Conservation (phyloP, 2,329 filamentous ascomycete species). For the Pseudofabraea citricarpa region DNA sequence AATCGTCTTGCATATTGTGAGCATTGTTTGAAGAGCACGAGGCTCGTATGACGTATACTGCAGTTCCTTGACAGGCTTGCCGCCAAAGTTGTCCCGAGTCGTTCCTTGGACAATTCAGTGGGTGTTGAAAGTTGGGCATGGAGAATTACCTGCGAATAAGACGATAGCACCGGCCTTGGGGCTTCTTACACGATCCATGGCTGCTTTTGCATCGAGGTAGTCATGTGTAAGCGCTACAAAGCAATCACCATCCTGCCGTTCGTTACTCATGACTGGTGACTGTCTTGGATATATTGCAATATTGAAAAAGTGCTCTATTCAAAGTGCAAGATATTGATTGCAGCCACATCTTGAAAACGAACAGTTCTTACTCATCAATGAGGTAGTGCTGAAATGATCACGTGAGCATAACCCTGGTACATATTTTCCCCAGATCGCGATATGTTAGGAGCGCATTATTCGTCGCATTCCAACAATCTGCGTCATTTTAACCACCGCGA, state of each 20-base stretch:
- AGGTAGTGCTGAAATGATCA: too few relatives aligned
- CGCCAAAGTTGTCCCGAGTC: slow-evolving; percentile 69
- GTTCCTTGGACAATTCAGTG: slow-evolving; percentile 48
- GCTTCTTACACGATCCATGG: slow-evolving; percentile 65
- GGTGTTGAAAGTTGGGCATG: slow-evolving; percentile 1
- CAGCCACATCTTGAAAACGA: too few relatives aligned
- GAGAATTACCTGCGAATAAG: slow-evolving; percentile 60
- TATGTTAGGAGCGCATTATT: too few relatives aligned
- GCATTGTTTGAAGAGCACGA: slow-evolving; percentile 65
- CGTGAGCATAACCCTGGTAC: too few relatives aligned
- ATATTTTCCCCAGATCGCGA: too few relatives aligned
- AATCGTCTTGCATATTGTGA: slow-evolving; percentile 55
- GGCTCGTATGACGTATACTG: slow-evolving; percentile 71
- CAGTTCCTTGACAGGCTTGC: slow-evolving; percentile 68
- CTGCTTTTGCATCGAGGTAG: slow-evolving; percentile 49
- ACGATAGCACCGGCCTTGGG: slow-evolving; percentile 73
- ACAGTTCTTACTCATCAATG: too few relatives aligned
- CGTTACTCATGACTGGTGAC: too few relatives aligned
- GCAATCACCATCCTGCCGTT: slow-evolving; percentile 45
- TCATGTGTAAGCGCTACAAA: slow-evolving; percentile 66
- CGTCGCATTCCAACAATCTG: too few relatives aligned
- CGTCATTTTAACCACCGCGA: too few relatives aligned
- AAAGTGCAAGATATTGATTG: too few relatives aligned
- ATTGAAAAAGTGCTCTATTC: too few relatives aligned
- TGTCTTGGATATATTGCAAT: too few relatives aligned